Conservation (phyloP, 176 grass and related monocot species). For the Zea luxurians region DNA sequence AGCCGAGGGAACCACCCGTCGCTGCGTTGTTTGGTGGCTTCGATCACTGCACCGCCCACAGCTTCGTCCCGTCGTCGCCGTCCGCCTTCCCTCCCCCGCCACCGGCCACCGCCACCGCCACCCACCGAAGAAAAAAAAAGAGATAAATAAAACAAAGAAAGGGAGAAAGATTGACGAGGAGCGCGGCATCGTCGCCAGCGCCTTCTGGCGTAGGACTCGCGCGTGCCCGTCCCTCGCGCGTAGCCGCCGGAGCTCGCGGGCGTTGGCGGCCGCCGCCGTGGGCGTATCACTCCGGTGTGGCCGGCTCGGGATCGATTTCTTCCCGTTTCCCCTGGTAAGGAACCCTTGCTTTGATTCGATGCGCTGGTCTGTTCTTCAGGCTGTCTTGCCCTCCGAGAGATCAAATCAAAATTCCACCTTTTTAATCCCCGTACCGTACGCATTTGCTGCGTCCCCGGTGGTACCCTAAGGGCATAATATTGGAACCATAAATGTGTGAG, state of each 20-base stretch:
- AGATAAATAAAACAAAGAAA: background rate
- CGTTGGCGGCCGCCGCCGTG: background rate
- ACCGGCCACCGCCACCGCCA: background rate
- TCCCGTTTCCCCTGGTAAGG: conserved; percentile 1
- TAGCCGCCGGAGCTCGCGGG: background rate
- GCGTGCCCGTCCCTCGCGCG: background rate
- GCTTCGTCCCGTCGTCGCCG: background rate
- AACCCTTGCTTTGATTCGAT: conserved; percentile 27
- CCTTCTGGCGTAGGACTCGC: background rate
- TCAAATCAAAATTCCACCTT: conserved; percentile 10
- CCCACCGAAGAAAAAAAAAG: background rate
- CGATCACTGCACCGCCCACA: conserved; percentile 19
- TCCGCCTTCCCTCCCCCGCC: background rate
- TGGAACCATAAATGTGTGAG: too few relatives aligned
- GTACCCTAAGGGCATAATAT: too few relatives aligned
- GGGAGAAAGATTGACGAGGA: background rate
- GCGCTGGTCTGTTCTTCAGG: background rate
- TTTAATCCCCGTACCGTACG: background rate
- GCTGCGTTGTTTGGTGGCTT: conserved; percentile 8
- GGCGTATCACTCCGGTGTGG: conserved; percentile 1
- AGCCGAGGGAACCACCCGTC: background rate
- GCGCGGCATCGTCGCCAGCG: conserved; percentile 10
- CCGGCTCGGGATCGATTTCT: background rate
- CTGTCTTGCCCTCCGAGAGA: background rate
- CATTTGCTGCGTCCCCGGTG: background rate